Percentiles rank a stretch among this genome's conserved stretches.
Evolutionary conservation across 306 rosid species (phyloP).

Genomic region (Acacia crassicarpa): DNA sequence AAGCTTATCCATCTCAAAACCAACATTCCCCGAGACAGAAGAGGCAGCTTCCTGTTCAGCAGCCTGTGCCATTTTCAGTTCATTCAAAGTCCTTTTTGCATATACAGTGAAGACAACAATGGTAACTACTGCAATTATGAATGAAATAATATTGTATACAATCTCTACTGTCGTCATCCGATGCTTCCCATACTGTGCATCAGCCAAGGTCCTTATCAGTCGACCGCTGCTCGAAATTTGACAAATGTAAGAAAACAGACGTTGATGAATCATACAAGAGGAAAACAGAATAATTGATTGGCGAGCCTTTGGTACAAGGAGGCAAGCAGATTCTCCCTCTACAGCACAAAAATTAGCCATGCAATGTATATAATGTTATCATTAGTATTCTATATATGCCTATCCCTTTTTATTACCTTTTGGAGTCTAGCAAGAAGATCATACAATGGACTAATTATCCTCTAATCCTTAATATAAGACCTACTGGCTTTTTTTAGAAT

Average conservation of each 20-base stretch:
- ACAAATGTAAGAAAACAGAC: neutral
- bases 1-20: constrained; percentile 65
- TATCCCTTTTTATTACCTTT: neutral
- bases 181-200: constrained; percentile 78
- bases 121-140: constrained; percentile 73
- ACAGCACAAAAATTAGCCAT: neutral
- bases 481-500: no score
- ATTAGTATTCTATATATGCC: neutral
- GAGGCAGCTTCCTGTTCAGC: constrained; percentile 43
- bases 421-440: neutral
- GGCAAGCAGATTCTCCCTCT: neutral
- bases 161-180: constrained; percentile 84
- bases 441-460: neutral
- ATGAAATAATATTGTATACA: constrained; percentile 77
- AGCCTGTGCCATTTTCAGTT: constrained; percentile 57
- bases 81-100: constrained; percentile 72
- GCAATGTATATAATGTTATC: neutral
- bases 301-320: neutral
- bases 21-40: constrained; percentile 34
- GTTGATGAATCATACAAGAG: neutral
- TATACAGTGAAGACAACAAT: constrained; percentile 81
- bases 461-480: no score
- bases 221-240: constrained; percentile 66
- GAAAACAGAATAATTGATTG: neutral
- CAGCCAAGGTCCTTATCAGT: constrained; percentile 74